phyloP scores from a whole-genome alignment of 768 basidiomycete genomes.

The Pisolithus orientalis region DNA sequence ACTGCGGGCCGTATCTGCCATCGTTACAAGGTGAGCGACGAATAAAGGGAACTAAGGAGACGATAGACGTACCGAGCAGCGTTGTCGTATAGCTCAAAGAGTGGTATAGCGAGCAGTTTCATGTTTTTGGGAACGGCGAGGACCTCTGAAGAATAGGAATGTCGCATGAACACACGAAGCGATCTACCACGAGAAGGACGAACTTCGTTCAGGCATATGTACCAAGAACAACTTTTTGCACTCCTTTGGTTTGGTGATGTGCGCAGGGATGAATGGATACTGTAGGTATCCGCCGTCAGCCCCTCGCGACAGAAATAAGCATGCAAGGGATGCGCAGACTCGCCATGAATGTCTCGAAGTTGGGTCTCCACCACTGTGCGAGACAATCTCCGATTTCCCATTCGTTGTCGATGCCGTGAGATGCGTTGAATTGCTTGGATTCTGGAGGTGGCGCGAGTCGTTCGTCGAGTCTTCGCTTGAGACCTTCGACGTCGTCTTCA shows the following conservation, averaged over 20 bases:
- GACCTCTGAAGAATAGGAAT: constrained; percentile 55
- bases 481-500: constrained; percentile 87
- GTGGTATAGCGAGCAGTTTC: constrained; percentile 94
- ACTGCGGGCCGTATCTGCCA: neutral
- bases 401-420: constrained; percentile 75
- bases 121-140: constrained; percentile 97
- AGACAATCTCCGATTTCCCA: constrained; percentile 97
- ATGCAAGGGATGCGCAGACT: constrained; percentile 22
- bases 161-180: neutral
- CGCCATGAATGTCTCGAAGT: constrained; percentile 99
- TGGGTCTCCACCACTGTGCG: constrained; percentile 98
- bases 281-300: constrained; percentile 22
- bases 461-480: constrained; percentile 84
- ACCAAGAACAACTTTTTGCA: constrained; percentile 95
- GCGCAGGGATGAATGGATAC: constrained; percentile 94
- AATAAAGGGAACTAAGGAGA: neutral
- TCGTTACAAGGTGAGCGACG: neutral
- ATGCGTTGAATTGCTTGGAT: constrained; percentile 68
- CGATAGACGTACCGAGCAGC: constrained; percentile 60
- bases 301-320: neutral
- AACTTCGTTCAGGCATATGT: constrained; percentile 92
- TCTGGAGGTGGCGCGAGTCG: constrained; percentile 77
- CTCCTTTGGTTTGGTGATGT: constrained; percentile 97
- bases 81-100: constrained; percentile 98
- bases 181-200: constrained; percentile 24